Evolutionary conservation across 305 asterid genomes (phyloP).

Genomic region (Striga hermonthica): DNA sequence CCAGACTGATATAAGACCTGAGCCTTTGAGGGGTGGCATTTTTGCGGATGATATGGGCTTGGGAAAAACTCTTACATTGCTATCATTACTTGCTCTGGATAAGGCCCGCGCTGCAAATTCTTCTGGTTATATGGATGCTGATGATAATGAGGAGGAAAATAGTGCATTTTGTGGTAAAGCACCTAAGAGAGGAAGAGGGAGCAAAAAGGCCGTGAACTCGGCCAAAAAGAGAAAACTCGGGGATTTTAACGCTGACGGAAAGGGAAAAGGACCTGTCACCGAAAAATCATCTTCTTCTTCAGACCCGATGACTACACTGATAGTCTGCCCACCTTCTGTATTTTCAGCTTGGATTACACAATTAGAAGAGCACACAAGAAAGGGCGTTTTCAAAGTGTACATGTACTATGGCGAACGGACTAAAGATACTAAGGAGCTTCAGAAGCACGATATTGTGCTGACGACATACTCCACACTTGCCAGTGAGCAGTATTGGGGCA

Average conservation of each 20-base stretch:
- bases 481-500: slow-evolving; percentile 46
- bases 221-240: slow-evolving; percentile 55
- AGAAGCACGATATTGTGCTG: slow-evolving; percentile 71
- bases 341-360: slow-evolving; percentile 84
- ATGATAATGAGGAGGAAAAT: slow-evolving; percentile 38
- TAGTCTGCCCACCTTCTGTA: slow-evolving; percentile 89
- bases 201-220: slow-evolving; percentile 33
- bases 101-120: slow-evolving; percentile 36
- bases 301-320: slow-evolving; percentile 56
- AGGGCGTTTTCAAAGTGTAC: slow-evolving; percentile 64
- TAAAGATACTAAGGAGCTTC: slow-evolving; percentile 59
- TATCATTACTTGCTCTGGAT: slow-evolving; percentile 87
- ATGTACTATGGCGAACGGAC: slow-evolving; percentile 91
- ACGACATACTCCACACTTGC: slow-evolving; percentile 80
- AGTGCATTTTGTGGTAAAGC: slow-evolving; percentile 31
- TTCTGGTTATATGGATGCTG: slow-evolving; percentile 34
- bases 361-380: slow-evolving; percentile 71
- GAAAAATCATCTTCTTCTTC: slow-evolving; percentile 32
- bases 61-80: slow-evolving; percentile 87
- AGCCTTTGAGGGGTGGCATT: slow-evolving; percentile 85
- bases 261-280: slow-evolving; percentile 35
- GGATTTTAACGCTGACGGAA: slow-evolving; percentile 23
- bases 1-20: slow-evolving; percentile 59
- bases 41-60: slow-evolving; percentile 99
- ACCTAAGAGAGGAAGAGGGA: slow-evolving; percentile 52